Evolutionary conservation across 2,329 filamentous ascomycete genomes (phyloP).

Genomic region (Mycosphaerelloides madeirae): DNA sequence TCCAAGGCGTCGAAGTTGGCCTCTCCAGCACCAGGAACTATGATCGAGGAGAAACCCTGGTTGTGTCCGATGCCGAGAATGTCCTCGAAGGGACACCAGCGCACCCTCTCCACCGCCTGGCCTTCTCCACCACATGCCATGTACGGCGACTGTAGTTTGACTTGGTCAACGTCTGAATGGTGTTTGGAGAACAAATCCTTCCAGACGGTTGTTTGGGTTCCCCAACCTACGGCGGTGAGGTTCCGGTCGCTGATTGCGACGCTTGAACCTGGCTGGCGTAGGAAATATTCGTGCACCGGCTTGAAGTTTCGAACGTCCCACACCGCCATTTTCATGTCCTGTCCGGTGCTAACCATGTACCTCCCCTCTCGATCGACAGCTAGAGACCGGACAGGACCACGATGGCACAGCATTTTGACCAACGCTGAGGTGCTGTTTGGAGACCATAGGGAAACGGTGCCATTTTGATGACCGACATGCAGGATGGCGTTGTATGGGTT

Average conservation of each 20-base stretch:
- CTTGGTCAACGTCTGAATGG: slow-evolving; percentile 52
- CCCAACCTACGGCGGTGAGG: slow-evolving; percentile 84
- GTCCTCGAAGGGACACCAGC: slow-evolving; percentile 95
- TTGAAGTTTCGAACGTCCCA: slow-evolving; percentile 96
- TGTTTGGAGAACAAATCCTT: slow-evolving; percentile 79
- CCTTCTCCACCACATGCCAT: slow-evolving; percentile 90
- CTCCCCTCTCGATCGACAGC: slow-evolving; percentile 83
- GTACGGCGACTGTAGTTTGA: slow-evolving; percentile 82
- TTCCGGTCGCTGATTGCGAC: slow-evolving; percentile 85
- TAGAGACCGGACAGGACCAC: slow-evolving; percentile 78
- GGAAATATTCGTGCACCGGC: slow-evolving; percentile 85
- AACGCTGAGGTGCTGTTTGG: slow-evolving; percentile 82
- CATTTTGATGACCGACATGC: slow-evolving; percentile 91
- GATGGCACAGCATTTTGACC: slow-evolving; percentile 86
- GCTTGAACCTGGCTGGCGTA: slow-evolving; percentile 74
- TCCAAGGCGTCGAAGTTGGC: slow-evolving; percentile 94
- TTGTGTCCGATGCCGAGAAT: slow-evolving; percentile 80
- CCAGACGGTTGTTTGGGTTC: slow-evolving; percentile 86
- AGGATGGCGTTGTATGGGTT: slow-evolving; percentile 91
- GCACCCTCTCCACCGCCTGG: slow-evolving; percentile 69
- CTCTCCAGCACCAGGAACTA: slow-evolving; percentile 92
- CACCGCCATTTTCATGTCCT: slow-evolving; percentile 86
- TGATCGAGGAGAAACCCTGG: slow-evolving; percentile 79
- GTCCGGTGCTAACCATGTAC: slow-evolving; percentile 92
- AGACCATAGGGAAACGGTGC: slow-evolving; percentile 91